phyloP scores from a whole-genome alignment of 306 rosid genomes.

The Casuarina glauca region DNA sequence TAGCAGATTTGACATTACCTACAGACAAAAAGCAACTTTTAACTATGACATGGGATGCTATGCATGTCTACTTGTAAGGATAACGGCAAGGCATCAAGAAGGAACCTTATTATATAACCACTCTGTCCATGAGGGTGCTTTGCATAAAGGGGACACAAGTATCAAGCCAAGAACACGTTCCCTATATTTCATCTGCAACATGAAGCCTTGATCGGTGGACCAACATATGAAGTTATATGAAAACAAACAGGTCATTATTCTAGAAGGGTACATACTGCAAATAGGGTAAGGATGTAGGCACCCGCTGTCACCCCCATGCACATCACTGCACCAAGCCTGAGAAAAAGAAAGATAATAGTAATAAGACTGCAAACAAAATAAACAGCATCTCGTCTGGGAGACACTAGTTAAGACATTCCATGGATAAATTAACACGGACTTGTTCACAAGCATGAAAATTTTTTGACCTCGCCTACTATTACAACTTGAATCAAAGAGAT shows the following conservation, averaged over 20 bases:
- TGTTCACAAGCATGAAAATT: neutral
- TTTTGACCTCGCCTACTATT: neutral
- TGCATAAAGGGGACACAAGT: constrained; percentile 91
- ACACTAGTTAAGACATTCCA: neutral
- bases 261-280: constrained; percentile 65
- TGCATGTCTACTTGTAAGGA: constrained; percentile 11
- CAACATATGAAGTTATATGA: neutral
- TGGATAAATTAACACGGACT: constrained; percentile 13
- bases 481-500: constrained; percentile 2
- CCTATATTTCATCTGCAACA: constrained; percentile 70
- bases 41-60: constrained; percentile 14
- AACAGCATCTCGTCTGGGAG: constrained; percentile 19
- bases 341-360: constrained; percentile 26
- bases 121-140: constrained; percentile 88
- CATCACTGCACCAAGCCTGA: constrained; percentile 95
- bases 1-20: constrained; percentile 80
- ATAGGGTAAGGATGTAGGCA: constrained; percentile 78
- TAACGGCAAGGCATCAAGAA: constrained; percentile 14
- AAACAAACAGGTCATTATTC: constrained; percentile 2
- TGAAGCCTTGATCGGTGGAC: constrained; percentile 20
- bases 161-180: constrained; percentile 91
- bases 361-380: constrained; percentile 25
- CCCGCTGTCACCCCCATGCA: constrained; percentile 98
- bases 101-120: constrained; percentile 89
- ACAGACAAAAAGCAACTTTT: constrained; percentile 27